Conservation (phyloP, 257 asterid species). For the Fraxinus anomala region DNA sequence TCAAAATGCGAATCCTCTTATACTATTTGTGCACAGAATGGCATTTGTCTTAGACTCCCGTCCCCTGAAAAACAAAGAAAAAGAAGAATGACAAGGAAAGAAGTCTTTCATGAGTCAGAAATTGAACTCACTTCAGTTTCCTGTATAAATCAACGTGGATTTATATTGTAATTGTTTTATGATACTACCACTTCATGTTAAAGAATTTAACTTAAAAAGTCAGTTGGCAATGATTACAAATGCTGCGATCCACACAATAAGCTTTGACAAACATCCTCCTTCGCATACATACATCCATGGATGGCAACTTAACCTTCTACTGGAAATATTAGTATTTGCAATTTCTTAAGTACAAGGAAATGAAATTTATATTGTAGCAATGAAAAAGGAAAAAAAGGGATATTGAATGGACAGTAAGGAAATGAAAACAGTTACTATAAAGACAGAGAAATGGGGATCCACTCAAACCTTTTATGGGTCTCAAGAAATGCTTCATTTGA, state of each 20-base stretch:
- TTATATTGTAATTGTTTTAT: neutral
- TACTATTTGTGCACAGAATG: neutral
- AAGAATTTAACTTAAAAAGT: neutral
- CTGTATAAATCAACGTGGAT: neutral
- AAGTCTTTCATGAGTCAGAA: neutral
- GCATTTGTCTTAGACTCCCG: neutral
- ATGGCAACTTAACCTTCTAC: neutral
- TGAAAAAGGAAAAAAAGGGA: too few species aligned
- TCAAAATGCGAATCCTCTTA: constrained; percentile 16
- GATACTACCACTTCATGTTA: neutral
- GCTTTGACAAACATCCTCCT: neutral
- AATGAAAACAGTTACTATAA: neutral
- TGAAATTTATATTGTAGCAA: neutral
- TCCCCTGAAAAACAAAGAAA: neutral
- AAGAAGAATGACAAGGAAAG: neutral
- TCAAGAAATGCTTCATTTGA: constrained; percentile 1
- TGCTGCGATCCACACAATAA: constrained; percentile 3
- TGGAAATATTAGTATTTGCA: neutral
- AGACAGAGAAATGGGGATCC: neutral
- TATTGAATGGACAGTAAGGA: neutral
- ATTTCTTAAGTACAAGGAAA: neutral
- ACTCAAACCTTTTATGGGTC: constrained; percentile 13
- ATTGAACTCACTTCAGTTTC: neutral
- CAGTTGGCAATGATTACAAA: neutral
- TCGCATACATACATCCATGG: neutral